Conservation (phyloP, 352 stramenopile species). For the Phytophthora melonis region DNA sequence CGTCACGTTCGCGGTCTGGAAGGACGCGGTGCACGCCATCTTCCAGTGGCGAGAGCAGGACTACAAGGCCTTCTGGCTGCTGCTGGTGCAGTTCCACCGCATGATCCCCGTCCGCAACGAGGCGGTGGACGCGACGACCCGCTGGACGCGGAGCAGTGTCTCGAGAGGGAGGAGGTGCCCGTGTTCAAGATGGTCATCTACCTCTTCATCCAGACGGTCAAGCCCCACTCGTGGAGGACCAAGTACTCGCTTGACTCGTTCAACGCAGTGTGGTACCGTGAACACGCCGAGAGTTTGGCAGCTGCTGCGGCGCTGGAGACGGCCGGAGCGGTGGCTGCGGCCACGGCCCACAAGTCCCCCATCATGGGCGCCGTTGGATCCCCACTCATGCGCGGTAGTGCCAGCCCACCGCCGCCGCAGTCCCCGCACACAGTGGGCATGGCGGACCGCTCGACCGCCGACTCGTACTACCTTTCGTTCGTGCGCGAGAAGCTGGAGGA, state of each 20-base stretch:
- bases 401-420: slow-evolving; percentile 68
- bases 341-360: slow-evolving; percentile 34
- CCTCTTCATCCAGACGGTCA: slow-evolving; percentile 84
- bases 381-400: slow-evolving; percentile 59
- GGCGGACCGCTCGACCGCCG: slow-evolving; percentile 80
- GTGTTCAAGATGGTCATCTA: slow-evolving; percentile 85
- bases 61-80: slow-evolving; percentile 84
- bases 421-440: slow-evolving; percentile 83
- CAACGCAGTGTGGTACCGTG: slow-evolving; percentile 84
- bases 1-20: slow-evolving; percentile 70
- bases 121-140: slow-evolving; percentile 24
- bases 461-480: slow-evolving; percentile 85
- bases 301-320: slow-evolving; percentile 44
- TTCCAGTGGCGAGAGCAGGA: slow-evolving; percentile 87
- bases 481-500: slow-evolving; percentile 83
- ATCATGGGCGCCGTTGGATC: slow-evolving; percentile 50
- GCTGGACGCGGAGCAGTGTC: slow-evolving; percentile 67
- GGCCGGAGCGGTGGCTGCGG: slow-evolving; percentile 26
- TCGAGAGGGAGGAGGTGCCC: slow-evolving; percentile 59
- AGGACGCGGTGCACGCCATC: slow-evolving; percentile 61
- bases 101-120: slow-evolving; percentile 61
- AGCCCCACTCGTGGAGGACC: slow-evolving; percentile 74
- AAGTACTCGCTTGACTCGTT: slow-evolving; percentile 84
- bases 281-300: slow-evolving; percentile 64
- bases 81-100: slow-evolving; percentile 81